Base-by-base conservation (phyloP, 805 yeast species). In the Starmerella cellae region DNA sequence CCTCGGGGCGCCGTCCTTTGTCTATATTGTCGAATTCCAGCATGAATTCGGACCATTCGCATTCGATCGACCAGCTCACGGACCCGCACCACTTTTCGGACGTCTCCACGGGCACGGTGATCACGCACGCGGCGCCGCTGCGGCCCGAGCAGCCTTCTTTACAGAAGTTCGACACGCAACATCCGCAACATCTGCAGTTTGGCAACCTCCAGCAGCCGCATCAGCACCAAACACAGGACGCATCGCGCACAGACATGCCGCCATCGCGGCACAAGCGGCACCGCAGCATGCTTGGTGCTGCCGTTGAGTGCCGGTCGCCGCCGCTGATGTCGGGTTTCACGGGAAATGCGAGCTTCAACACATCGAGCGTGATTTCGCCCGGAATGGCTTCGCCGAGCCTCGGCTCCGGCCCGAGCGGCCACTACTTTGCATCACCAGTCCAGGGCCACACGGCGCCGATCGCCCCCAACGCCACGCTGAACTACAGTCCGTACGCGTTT, bases 11-110 rank as follows among this genome's bases (percentile, higher is more conserved):
- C 19, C 38, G 51, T 22, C 49, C 51, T 11, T 39, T 47, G 6
- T 45, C 49, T 6, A 21, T 44, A n/a, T 20, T 47, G 16, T 47
- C 51, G 5, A 38, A 18, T 33, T 44, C 51, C 16, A 44, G 49
- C 37, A 10, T 42, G 26, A 47, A 48, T 30, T 47, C 51, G 20
- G 50, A 47, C 34, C 29, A 35, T 17, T 36, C 42, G 29, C 44
- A 43, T 17, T 24, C 42, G 13, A n/a, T 23, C 32, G 29, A 27
- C 28, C 22, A 35, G n/a, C 28, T 29, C 28, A 8, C 20, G 18
- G 27, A 26, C 31, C 6, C 22, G 39, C 32, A 11, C 18, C 33
- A 4, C 17, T 5, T 20, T 17, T 6, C 5, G 22, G 18, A 23
- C 20, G 29, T 22, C 24, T n/a, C n/a, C n/a, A n/a, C n/a, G n/a